Percentiles rank a stretch among this genome's conserved stretches.
Conservation (phyloP, 257 asterid genomes). For the Parsonsia alboflavescens region DNA sequence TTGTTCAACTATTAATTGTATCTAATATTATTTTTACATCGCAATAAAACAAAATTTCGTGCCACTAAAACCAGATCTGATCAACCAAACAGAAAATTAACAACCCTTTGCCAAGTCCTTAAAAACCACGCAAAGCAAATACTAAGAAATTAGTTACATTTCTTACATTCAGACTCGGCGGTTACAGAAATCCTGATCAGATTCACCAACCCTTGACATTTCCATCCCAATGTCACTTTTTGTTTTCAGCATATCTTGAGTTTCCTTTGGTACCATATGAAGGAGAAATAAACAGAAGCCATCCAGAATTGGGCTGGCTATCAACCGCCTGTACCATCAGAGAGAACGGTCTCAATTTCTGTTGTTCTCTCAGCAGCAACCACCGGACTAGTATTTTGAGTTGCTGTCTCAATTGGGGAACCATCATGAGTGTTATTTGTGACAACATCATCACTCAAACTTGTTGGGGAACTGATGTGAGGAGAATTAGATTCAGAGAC, state of each 20-base stretch:
- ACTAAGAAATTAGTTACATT: neutral
- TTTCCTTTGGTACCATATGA: neutral
- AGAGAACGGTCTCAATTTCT: constrained; percentile 3
- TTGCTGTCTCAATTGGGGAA: constrained; percentile 8
- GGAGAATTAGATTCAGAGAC: constrained; percentile 39
- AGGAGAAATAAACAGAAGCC: neutral
- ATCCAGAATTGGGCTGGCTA: neutral
- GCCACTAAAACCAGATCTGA: neutral
- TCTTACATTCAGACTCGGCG: neutral
- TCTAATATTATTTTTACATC: neutral
- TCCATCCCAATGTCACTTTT: constrained; percentile 1
- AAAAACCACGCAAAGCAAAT: neutral
- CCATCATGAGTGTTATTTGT: constrained; percentile 14
- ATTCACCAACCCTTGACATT: constrained; percentile 4
- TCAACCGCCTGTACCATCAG: constrained; percentile 13
- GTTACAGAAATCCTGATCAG: neutral
- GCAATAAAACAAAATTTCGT: neutral
- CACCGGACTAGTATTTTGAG: constrained; percentile 16
- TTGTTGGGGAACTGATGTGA: constrained; percentile 21
- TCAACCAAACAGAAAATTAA: neutral
- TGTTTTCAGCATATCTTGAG: too few relatives aligned
- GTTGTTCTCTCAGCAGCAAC: constrained; percentile 9
- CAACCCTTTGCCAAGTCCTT: neutral
- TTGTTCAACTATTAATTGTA: neutral
- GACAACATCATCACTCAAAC: constrained; percentile 21